Evolutionary conservation across 2,329 filamentous ascomycete genomes (phyloP).

Genomic region (Ascochyta rabiei): DNA sequence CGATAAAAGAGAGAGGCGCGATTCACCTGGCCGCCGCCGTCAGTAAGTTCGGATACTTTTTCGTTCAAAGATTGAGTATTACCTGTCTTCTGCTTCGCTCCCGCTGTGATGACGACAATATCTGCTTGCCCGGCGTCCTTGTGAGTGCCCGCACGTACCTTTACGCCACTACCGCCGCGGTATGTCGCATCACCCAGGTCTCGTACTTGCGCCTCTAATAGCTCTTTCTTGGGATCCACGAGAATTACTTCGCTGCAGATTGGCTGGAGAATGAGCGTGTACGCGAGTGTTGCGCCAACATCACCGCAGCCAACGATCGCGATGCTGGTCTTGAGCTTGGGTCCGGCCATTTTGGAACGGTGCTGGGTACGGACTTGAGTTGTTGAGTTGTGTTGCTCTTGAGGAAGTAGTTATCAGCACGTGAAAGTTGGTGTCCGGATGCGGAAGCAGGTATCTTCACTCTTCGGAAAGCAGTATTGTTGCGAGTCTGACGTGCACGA

Average conservation of each 20-base stretch:
- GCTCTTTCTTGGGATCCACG: constrained; percentile 56
- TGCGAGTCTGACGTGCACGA: not conserved
- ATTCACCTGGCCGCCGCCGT: constrained; percentile 46
- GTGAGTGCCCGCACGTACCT: constrained; percentile 53
- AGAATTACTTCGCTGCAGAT: constrained; percentile 60
- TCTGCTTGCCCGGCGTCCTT: constrained; percentile 60
- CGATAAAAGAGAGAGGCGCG: constrained; percentile 54
- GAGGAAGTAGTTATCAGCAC: not conserved
- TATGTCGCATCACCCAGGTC: constrained; percentile 61
- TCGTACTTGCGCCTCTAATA: constrained; percentile 57
- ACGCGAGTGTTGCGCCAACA: constrained; percentile 59
- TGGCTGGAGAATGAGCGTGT: constrained; percentile 58
- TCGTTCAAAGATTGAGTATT: constrained; percentile 1
- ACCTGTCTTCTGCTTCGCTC: constrained; percentile 57
- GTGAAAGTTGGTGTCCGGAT: constrained; percentile 3
- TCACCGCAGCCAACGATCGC: constrained; percentile 60
- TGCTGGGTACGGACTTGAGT: not conserved
- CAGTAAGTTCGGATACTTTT: not conserved
- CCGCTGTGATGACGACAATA: constrained; percentile 61
- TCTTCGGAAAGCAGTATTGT: not conserved
- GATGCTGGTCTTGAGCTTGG: constrained; percentile 48
- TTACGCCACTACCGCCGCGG: constrained; percentile 51
- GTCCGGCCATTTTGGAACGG: constrained; percentile 24
- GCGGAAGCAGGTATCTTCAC: not conserved
- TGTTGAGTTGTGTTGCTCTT: not conserved